Base-by-base conservation (phyloP, 805 yeast genomes). In the Myxozyma geophila region DNA sequence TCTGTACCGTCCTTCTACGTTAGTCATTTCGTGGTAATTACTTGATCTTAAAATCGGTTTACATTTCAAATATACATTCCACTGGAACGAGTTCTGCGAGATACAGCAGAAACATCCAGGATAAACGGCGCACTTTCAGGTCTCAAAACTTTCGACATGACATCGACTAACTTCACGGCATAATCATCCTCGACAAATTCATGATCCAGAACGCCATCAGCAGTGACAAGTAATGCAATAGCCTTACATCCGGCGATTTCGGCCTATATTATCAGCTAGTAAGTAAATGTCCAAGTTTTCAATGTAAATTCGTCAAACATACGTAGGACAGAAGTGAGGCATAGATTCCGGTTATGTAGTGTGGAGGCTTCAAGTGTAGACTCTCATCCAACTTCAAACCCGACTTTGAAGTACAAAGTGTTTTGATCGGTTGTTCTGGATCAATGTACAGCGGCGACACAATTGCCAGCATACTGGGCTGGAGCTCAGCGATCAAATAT, bases 341-440 rank as follows among this genome's bases (percentile, higher is more conserved):
- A 8, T 81, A 69, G 28, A 83, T 79, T 0, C 89, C 89, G 0
- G 88, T 83, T 35, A 87, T 74, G 58, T 82, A 82, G 72, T 84
- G 87, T 0, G 90, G 91, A 1, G 90, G 89, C 21, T 72, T 75
- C 59, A 87, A 74, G 9, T 69, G 39, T 0, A 71, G 41, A 13
- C 21, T 33, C 19, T 46, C 37, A 12, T 48, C 23, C 7, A 52
- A 10, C 5, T 12, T 21, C 8, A 35, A 23, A 7, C 19, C 21
- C 12, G 50, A 41, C 1, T 52, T 48, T 8, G 58, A 36, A 4
- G 69, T 63, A 5, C 44, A 23, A 8, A 68, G 52, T 15, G 58
- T 50, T 13, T 62, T 54, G n/a, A 64, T 58, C 1, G 44, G 59
- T n/a, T 46, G 58, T 7, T 58, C 63, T 7, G 65, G 51, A 39